Evolutionary conservation across 148 eudicot genomes (phyloP).

Genomic region (Rhododendron henanense): DNA sequence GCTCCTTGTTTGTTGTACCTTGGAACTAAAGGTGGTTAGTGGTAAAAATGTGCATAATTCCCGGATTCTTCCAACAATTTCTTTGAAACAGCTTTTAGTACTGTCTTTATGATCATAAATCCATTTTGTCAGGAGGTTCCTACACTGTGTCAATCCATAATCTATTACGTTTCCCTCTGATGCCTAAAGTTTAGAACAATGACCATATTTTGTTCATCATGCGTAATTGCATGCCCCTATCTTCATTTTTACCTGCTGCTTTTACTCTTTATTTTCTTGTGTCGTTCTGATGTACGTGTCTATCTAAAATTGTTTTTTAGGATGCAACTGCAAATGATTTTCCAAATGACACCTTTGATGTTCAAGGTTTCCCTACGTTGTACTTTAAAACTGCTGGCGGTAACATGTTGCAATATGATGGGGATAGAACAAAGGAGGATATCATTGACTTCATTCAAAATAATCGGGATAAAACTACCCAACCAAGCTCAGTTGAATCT

Average conservation of each 20-base stretch:
- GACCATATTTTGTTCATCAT: background rate
- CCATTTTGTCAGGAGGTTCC: background rate
- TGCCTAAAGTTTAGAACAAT: background rate
- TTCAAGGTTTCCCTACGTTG: slow-evolving; percentile 63
- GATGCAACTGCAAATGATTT: slow-evolving; percentile 68
- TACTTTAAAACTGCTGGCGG: slow-evolving; percentile 62
- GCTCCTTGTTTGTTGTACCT: background rate
- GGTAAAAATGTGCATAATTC: background rate
- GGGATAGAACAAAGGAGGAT: slow-evolving; percentile 54
- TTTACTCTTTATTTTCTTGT: background rate
- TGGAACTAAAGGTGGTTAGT: background rate
- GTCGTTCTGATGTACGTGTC: background rate
- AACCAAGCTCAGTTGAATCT: slow-evolving; percentile 15
- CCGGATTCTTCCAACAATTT: background rate
- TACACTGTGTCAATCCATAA: background rate
- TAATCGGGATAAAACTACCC: slow-evolving; percentile 31
- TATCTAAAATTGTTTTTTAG: slow-evolving; percentile 23
- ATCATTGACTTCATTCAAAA: slow-evolving; percentile 50
- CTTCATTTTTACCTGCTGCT: background rate
- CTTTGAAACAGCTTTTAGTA: background rate
- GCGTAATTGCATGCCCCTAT: background rate
- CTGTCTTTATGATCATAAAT: background rate
- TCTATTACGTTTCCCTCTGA: background rate
- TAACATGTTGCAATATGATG: slow-evolving; percentile 35
- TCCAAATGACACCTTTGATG: slow-evolving; percentile 43